phyloP scores from a whole-genome alignment of 2,329 filamentous ascomycete genomes.

The Cladosporium sphaerospermum region DNA sequence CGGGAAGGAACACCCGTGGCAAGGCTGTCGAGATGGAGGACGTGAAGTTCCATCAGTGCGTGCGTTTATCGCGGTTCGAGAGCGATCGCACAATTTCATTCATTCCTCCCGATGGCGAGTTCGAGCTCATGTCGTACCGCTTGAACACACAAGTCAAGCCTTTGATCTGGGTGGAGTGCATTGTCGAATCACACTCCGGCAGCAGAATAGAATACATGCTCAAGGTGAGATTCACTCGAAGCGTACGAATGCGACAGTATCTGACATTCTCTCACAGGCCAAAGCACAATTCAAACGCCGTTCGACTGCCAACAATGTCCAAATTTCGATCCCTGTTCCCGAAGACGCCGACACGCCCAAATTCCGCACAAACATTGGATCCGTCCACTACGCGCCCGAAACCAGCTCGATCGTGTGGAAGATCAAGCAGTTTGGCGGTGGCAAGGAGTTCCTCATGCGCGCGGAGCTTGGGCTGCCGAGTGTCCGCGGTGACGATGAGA shows the following conservation, averaged over 20 bases:
- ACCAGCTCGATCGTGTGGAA: slow-evolving; percentile 99
- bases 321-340: slow-evolving; percentile 93
- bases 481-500: slow-evolving; percentile 90
- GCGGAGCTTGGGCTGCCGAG: slow-evolving; percentile 91
- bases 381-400: slow-evolving; percentile 94
- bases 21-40: slow-evolving; percentile 99
- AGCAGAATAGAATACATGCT: slow-evolving; percentile 98
- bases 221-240: slow-evolving; percentile 51
- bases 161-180: slow-evolving; percentile 96
- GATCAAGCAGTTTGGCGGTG: slow-evolving; percentile 99
- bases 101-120: slow-evolving; percentile 96
- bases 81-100: slow-evolving; percentile 99
- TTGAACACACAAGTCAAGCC: slow-evolving; percentile 98
- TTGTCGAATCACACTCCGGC: slow-evolving; percentile 92
- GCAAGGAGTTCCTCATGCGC: slow-evolving; percentile 97
- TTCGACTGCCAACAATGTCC: slow-evolving; percentile 96
- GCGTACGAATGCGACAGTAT: neutral
- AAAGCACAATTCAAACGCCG: slow-evolving; percentile 96
- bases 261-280: slow-evolving; percentile 45
- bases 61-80: slow-evolving; percentile 90
- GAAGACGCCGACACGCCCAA: slow-evolving; percentile 94
- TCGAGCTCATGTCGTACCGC: slow-evolving; percentile 98
- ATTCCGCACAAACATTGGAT: slow-evolving; percentile 95
- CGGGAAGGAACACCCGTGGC: slow-evolving; percentile 83
- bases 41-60: slow-evolving; percentile 98